Base-by-base conservation (phyloP, 352 stramenopile genomes). In the Nothophytophthora sp. region DNA sequence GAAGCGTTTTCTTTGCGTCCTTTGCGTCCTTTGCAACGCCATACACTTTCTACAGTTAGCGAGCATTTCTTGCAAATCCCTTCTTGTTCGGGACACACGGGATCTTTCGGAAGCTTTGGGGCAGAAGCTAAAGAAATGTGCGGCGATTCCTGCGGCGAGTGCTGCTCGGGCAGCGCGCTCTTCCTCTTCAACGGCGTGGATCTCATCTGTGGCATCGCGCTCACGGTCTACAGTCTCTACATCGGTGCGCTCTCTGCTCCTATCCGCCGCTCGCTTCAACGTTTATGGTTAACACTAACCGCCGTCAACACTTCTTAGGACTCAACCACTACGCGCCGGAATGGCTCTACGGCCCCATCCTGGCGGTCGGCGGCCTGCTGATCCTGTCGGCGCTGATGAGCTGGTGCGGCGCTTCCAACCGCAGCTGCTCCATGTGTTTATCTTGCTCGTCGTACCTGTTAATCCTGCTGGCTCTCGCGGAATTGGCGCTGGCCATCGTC, bases 111-210 rank as follows among this genome's bases (percentile, higher is more conserved):
- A n/a, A n/a, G n/a, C n/a, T n/a, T n/a, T n/a, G n/a, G n/a, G n/a
- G n/a, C n/a, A n/a, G n/a, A n/a, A n/a, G n/a, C n/a, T n/a, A n/a
- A n/a, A n/a, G n/a, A n/a, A n/a, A 72, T 72, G 63, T 61, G 51
- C 18, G 67, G 60, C 28, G 60, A 81, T 32, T 66, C 64, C 10
- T 73, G 67, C 27, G 54, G 54, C 23, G 61, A 89, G 40, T 71
- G 65, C 40, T 88, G 73, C 60, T 73, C 71, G 5, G 79, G 79
- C 40, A 81, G 73, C 46, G 73, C 71, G 47, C 72, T 90, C 29
- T 86, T 87, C 52, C 24, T 90, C 30, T 90, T 83, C 49, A 90
- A 90, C 56, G 71, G 73, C 30, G 70, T 90, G 36, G 79, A 90
- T 38, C 50, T 90, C 25, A 43, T 85, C 18, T 88, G 67, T 41